Conservation (phyloP, 495 filamentous ascomycete species). For the Hypoxylon perforatum region DNA sequence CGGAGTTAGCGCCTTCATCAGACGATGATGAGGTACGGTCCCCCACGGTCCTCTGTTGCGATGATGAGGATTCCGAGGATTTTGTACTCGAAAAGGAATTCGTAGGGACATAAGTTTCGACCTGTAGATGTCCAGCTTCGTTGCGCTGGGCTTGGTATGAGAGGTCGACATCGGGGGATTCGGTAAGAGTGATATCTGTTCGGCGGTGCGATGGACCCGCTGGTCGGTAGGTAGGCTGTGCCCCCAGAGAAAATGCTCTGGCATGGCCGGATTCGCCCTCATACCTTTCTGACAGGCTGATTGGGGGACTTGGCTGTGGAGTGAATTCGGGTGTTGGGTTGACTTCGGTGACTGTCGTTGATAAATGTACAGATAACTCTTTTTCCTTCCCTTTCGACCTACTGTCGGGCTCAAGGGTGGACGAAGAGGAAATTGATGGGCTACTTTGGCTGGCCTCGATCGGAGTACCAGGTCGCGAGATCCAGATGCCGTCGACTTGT, state of each 20-base stretch:
- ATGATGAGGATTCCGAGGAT: constrained; percentile 43
- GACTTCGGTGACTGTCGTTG: constrained; percentile 30
- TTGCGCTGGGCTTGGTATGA: constrained; percentile 21
- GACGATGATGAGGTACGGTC: constrained; percentile 45
- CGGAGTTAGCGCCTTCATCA: constrained; percentile 34
- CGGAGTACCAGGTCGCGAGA: constrained; percentile 74
- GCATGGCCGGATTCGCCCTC: constrained; percentile 17
- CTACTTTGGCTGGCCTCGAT: constrained; percentile 34
- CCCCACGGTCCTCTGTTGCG: constrained; percentile 34
- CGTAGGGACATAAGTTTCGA: constrained; percentile 45
- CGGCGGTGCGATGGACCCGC: constrained; percentile 28
- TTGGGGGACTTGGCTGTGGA: constrained; percentile 41
- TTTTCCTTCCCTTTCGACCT: constrained; percentile 37
- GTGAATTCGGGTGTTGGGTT: constrained; percentile 43
- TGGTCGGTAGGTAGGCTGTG: constrained; percentile 40
- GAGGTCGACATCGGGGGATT: constrained; percentile 14
- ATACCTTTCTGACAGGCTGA: constrained; percentile 38
- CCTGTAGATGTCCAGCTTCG: constrained; percentile 11
- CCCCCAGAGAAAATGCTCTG: constrained; percentile 22
- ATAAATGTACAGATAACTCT: constrained; percentile 29
- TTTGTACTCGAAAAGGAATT: constrained; percentile 40
- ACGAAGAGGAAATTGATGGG: constrained; percentile 48
- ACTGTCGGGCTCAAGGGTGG: constrained; percentile 43
- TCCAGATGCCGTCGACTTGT: constrained; percentile 89
- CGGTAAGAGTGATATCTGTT: constrained; percentile 12